These are phyloP conservation scores for Clathrospora elynae DNA, from an alignment of 2,329 filamentous ascomycete genomes.

Conservation along the genomic window DNA sequence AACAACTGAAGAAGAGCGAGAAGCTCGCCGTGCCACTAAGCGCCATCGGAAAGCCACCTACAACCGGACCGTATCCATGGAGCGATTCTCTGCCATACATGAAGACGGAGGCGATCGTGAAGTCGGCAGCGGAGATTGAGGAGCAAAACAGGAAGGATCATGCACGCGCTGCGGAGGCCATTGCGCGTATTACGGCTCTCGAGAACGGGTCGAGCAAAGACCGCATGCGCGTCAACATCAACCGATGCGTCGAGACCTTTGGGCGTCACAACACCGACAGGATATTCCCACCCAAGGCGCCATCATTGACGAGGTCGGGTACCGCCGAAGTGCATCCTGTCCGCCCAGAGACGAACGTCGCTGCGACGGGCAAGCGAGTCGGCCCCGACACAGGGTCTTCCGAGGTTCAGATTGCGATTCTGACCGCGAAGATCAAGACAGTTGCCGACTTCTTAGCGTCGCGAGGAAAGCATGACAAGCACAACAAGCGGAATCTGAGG, in stretches of 20 bases:
- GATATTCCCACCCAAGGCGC: slow-evolving; percentile 65
- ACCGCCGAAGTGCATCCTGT: slow-evolving; percentile 49
- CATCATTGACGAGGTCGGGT: slow-evolving; percentile 53
- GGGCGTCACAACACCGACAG: slow-evolving; percentile 88
- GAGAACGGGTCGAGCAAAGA: slow-evolving; percentile 79
- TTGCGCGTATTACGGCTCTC: slow-evolving; percentile 78
- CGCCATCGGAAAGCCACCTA: slow-evolving; percentile 16
- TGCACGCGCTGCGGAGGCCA: slow-evolving; percentile 71
- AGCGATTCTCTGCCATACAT: slow-evolving; percentile 7
- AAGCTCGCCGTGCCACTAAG: slow-evolving; percentile 64
- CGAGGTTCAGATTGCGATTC: slow-evolving; percentile 95
- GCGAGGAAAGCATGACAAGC: slow-evolving; percentile 81
- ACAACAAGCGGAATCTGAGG: slow-evolving; percentile 89
- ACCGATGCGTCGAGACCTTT: slow-evolving; percentile 83
- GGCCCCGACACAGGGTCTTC: slow-evolving; percentile 93
- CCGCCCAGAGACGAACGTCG: slow-evolving; percentile 51
- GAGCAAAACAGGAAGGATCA: slow-evolving; percentile 54
- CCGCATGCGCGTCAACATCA: slow-evolving; percentile 78
- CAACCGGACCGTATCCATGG: slow-evolving; percentile 12
- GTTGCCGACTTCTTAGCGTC: slow-evolving; percentile 73
- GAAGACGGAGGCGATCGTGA: slow-evolving; percentile 9
- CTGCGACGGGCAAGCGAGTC: slow-evolving; percentile 61
- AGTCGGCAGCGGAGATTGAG: slow-evolving; percentile 29
- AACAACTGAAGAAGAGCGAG: slow-evolving; percentile 70
- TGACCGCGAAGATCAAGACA: slow-evolving; percentile 90